These are phyloP conservation scores for Leccinum sublutescens DNA, from an alignment of 768 basidiomycete species.

Conservation along the genomic window DNA sequence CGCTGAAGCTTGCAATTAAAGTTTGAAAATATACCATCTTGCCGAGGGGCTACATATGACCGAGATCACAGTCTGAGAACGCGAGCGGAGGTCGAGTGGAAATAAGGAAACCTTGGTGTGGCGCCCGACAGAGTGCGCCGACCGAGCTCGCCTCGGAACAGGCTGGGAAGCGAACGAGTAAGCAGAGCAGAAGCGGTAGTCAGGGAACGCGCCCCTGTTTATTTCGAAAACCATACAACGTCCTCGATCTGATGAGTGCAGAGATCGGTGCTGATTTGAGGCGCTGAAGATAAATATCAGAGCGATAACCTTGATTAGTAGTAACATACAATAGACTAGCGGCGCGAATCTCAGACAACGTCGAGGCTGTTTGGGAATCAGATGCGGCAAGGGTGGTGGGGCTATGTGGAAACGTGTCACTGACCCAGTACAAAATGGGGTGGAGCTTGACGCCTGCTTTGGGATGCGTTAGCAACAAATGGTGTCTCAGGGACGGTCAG, in stretches of 20 bases:
- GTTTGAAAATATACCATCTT: conserved; percentile 18
- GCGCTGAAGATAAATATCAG: conserved; percentile 45
- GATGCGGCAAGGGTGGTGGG: conserved; percentile 2
- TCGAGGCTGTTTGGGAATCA: conserved; percentile 31
- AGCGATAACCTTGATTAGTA: conserved; percentile 36
- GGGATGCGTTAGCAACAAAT: conserved; percentile 25
- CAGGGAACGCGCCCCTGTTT: conserved; percentile 34
- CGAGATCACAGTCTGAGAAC: not conserved
- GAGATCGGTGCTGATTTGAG: conserved; percentile 54
- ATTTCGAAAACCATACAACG: conserved; percentile 38
- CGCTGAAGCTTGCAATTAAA: conserved; percentile 31
- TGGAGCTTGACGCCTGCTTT: conserved; percentile 29
- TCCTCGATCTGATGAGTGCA: conserved; percentile 46
- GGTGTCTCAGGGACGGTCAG: conserved; percentile 22
- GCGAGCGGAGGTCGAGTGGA: conserved; percentile 24
- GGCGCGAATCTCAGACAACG: conserved; percentile 44
- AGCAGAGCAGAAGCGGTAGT: conserved; percentile 50
- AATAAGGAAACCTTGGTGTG: conserved; percentile 19
- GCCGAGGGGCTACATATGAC: not conserved
- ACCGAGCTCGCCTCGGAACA: conserved; percentile 52
- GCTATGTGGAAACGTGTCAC: conserved; percentile 21
- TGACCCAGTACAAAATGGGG: conserved; percentile 45
- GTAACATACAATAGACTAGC: conserved; percentile 35
- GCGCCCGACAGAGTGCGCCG: not conserved
- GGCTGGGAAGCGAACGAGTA: conserved; percentile 53